These are phyloP conservation scores for Saccharomyces cerevisiae DNA, from an alignment of 805 yeast species.

Conservation along the genomic window DNA sequence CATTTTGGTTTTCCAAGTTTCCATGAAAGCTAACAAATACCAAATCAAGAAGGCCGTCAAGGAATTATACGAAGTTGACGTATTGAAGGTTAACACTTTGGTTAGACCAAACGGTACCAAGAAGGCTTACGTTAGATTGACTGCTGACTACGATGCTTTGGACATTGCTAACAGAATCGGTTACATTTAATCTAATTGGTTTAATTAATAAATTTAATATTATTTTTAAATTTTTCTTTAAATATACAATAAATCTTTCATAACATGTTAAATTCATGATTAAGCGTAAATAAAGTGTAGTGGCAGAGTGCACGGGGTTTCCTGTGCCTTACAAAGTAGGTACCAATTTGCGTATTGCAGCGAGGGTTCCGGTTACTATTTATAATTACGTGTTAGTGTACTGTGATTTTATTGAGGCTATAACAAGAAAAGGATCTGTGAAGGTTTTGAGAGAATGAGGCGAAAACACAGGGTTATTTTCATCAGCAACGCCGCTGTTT, in stretches of 20 bases:
- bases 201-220: not conserved
- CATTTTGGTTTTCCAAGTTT: conserved; percentile 98
- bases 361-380: too few relatives aligned
- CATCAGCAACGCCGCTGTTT: too few relatives aligned
- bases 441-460: too few relatives aligned
- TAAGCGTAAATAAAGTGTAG: not conserved
- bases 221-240: not conserved
- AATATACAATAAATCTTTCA: not conserved
- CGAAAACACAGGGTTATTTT: too few relatives aligned
- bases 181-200: conserved; percentile 62
- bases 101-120: conserved; percentile 99
- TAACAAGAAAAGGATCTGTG: too few relatives aligned
- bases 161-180: conserved; percentile 99
- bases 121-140: conserved; percentile 98
- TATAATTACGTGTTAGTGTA: too few relatives aligned
- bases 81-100: conserved; percentile 88
- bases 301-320: not conserved
- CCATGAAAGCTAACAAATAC: conserved; percentile 93
- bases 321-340: not conserved
- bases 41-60: conserved; percentile 98
- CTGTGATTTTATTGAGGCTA: too few relatives aligned
- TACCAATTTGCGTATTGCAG: too few relatives aligned
- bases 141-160: conserved; percentile 98
- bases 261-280: not conserved
- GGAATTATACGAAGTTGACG: conserved; percentile 96